These are phyloP conservation scores for Monilinia laxa DNA, from an alignment of 2,329 filamentous ascomycete genomes.

Conservation along the genomic window DNA sequence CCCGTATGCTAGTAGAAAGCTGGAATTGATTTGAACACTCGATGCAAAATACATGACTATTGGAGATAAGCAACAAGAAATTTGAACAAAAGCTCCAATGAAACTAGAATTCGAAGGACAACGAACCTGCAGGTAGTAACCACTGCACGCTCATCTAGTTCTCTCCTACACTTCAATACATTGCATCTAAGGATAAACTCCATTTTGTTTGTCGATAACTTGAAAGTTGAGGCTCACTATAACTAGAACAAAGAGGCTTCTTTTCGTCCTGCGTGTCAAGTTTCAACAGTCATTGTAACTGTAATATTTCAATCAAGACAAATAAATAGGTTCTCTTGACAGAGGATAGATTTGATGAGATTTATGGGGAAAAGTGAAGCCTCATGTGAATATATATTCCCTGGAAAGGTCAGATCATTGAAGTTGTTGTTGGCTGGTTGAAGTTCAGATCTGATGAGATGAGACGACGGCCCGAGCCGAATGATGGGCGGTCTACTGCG, in stretches of 20 bases:
- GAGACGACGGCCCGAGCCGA: neutral
- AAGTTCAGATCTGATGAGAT: neutral
- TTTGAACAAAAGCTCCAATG: neutral
- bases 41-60: constrained; percentile 81
- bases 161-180: constrained; percentile 68
- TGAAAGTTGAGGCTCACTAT: no score
- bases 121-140: constrained; percentile 85
- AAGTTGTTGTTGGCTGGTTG: neutral
- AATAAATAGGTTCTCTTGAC: neutral
- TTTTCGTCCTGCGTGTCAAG: neutral
- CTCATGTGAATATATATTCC: neutral
- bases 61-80: constrained; percentile 24
- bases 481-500: neutral
- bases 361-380: neutral
- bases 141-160: constrained; percentile 69
- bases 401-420: no score
- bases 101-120: neutral
- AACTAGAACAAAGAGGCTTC: neutral
- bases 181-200: constrained; percentile 79
- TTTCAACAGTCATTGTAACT: neutral
- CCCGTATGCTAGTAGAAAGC: constrained; percentile 50
- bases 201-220: constrained; percentile 51
- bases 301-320: neutral
- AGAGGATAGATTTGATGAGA: neutral
- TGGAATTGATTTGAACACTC: constrained; percentile 67